Conservation (phyloP, 129 eudicot species). For the Escallonia rubra region DNA sequence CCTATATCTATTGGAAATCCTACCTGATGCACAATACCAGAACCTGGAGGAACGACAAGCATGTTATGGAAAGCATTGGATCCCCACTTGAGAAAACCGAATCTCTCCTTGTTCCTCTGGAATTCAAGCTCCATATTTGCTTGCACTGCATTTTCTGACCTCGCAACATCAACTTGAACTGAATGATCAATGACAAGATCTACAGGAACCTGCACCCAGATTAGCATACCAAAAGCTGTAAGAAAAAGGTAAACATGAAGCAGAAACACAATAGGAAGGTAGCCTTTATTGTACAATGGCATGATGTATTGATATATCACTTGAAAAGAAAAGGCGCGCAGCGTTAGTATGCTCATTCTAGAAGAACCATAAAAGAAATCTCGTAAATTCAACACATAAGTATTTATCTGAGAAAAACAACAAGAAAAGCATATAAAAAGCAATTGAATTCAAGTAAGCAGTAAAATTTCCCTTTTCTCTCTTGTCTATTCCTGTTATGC, state of each 20-base stretch:
- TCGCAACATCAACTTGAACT: constrained; percentile 92
- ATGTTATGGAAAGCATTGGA: constrained; percentile 95
- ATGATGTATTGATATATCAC: background rate
- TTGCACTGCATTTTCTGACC: constrained; percentile 93
- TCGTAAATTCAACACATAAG: background rate
- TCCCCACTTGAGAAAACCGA: constrained; percentile 96
- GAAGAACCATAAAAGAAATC: background rate
- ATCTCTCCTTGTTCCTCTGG: constrained; percentile 90
- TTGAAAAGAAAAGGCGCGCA: background rate
- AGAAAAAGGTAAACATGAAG: background rate
- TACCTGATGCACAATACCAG: constrained; percentile 99
- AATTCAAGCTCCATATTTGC: constrained; percentile 94
- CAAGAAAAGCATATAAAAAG: background rate
- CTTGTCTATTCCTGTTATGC: too few relatives aligned
- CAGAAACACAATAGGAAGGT: background rate
- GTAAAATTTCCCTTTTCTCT: too few relatives aligned
- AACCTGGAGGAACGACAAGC: constrained; percentile 99
- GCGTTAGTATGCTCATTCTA: too few relatives aligned
- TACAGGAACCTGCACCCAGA: constrained; percentile 78
- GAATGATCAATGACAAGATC: constrained; percentile 98
- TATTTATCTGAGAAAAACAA: background rate
- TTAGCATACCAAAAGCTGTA: background rate
- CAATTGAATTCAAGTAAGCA: too few relatives aligned
- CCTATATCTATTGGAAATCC: background rate
- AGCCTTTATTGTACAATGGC: background rate